Base-by-base conservation (phyloP, 148 eudicot species). In the Rhododendron simsii region DNA sequence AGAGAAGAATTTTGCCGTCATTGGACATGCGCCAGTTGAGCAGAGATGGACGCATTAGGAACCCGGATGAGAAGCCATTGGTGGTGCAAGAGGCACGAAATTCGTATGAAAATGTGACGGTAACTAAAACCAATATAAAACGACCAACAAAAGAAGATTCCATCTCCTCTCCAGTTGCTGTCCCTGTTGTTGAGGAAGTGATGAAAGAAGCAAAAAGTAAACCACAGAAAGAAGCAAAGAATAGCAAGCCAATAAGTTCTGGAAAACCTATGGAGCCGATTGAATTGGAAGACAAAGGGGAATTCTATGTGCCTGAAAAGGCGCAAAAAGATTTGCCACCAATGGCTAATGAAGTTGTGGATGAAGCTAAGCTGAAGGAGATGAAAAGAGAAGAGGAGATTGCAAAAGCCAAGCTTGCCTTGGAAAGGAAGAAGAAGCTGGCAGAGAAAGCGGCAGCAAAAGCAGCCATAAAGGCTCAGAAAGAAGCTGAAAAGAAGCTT, bases 401-500 rank as follows among this genome's bases (percentile, higher is more conserved):
- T 75, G 98, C 89, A 81, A 96, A 96, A 78, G 94, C 93, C 82
- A 92, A 90, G 84, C 93, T 87, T 71, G 98, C 99, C 21, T 78
- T 92, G 89, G 98, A 94, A 87, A 93, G 99, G 90, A 96, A 95
- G 96, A 95, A 91, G 90, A 95, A 93, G 89, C 84, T 90, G 90
- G 94, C 94, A 4, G 99, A 94, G 89, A 96, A 94, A 93, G 93
- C 95, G 9, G 96, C 96, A 11, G 93, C 94, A 10, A 97, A 95
- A 92, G 99, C 99, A 7, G 95, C 93, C 86, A 86, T 90, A 11
- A 93, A 91, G 86, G 95, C 98, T 81, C 96, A 95, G 86, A 96
- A 95, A 90, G 98, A 96, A 88, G 98, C 99, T 84, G 98, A 95
- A 82, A 95, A 95, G 94, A 96, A 96, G 92, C 93, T 88, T 45